These are phyloP conservation scores for Myxozyma kluyveri DNA, from an alignment of 805 yeast genomes.

Conservation along the genomic window DNA sequence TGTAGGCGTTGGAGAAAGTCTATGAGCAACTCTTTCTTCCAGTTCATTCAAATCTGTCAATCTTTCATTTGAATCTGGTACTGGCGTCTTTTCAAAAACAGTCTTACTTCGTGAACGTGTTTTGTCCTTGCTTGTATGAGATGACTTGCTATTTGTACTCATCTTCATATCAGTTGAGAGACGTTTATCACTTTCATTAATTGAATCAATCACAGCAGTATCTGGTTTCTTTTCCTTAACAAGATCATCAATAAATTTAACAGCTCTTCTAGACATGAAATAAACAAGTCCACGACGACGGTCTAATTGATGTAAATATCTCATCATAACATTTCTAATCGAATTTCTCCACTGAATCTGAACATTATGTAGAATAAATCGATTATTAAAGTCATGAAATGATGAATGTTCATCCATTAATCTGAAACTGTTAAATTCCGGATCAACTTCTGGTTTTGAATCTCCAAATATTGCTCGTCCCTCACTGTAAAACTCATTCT, in stretches of 20 bases:
- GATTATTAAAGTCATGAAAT: conserved; percentile 50
- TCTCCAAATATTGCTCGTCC: conserved; percentile 9
- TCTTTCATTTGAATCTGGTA: not conserved
- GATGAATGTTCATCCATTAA: conserved; percentile 10
- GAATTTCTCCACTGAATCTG: conserved; percentile 75
- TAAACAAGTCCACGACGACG: conserved; percentile 46
- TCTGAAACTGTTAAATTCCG: not conserved
- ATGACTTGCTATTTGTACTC: no score
- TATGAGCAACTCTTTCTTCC: not conserved
- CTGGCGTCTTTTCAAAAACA: no score
- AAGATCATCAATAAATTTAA: conserved; percentile 51
- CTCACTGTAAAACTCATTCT: not conserved
- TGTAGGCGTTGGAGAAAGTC: conserved; percentile 1
- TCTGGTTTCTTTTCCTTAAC: conserved; percentile 39
- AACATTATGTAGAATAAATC: conserved; percentile 70
- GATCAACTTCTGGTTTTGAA: not conserved
- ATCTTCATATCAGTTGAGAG: no score
- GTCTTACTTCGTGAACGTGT: no score
- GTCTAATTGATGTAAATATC: conserved; percentile 53
- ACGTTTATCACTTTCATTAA: no score
- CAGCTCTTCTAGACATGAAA: conserved; percentile 50
- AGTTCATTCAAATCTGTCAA: conserved; percentile 1
- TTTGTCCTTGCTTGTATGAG: no score
- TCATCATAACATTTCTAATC: conserved; percentile 60
- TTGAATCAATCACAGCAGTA: not conserved